Evolutionary conservation across 768 basidiomycete genomes (phyloP).

Genomic region (Russula ochroleuca): DNA sequence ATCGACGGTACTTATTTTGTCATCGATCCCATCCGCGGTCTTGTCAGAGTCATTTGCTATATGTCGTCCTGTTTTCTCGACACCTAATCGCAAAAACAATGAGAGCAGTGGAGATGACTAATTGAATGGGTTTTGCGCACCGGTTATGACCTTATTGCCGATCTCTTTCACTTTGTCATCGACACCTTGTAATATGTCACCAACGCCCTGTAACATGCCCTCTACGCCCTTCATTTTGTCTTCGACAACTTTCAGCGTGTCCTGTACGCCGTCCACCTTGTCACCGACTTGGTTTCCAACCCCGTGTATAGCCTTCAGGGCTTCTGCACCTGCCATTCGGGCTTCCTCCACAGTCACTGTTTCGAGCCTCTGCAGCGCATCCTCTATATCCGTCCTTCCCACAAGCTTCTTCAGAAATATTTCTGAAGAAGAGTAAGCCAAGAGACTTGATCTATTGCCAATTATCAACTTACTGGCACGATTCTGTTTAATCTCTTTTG

Average conservation of each 20-base stretch:
- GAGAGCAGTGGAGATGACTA: not conserved
- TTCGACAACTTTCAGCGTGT: not conserved
- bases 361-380: not conserved
- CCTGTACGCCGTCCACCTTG: not conserved
- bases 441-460: not conserved
- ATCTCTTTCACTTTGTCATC: not conserved
- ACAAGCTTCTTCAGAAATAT: not conserved
- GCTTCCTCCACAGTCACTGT: slow-evolving; percentile 3
- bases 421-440: not conserved
- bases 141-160: not conserved
- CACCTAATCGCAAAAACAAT: not conserved
- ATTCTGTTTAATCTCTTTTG: not conserved
- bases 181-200: not conserved
- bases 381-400: not conserved
- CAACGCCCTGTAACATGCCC: not conserved
- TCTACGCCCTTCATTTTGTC: not conserved
- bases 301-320: not conserved
- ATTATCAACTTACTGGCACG: not conserved
- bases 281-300: not conserved
- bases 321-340: not conserved
- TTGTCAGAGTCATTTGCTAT: not conserved
- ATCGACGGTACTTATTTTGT: not conserved
- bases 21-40: not conserved
- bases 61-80: not conserved
- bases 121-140: not conserved